Evolutionary conservation across 345 rosid genomes (phyloP).

Genomic region (Durio zibethinus): DNA sequence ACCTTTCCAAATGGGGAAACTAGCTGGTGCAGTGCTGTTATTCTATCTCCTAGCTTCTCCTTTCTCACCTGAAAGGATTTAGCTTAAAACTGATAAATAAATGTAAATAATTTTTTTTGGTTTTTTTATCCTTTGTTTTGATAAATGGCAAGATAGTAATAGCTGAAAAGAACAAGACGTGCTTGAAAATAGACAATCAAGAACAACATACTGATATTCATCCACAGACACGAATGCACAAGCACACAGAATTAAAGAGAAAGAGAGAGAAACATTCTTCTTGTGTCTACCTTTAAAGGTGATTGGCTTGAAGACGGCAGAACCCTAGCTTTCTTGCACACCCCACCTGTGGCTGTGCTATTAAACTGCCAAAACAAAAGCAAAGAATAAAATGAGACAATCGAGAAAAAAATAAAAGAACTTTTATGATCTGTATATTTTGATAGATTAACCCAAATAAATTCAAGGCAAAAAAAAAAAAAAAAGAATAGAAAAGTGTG

Average conservation of each 20-base stretch:
- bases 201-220: slow-evolving; percentile 19
- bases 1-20: slow-evolving; percentile 60
- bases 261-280: neutral
- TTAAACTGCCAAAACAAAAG: slow-evolving; percentile 31
- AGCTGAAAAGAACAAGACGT: slow-evolving; percentile 21
- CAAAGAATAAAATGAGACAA: neutral
- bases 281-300: slow-evolving; percentile 31
- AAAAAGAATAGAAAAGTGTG: neutral
- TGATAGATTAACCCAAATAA: neutral
- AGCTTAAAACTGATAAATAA: too few relatives aligned
- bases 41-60: slow-evolving; percentile 50
- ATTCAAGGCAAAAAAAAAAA: too few relatives aligned
- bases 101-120: neutral
- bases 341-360: slow-evolving; percentile 38
- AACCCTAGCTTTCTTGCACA: slow-evolving; percentile 53
- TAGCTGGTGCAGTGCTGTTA: slow-evolving; percentile 50
- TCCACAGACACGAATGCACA: slow-evolving; percentile 4
- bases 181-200: slow-evolving; percentile 25
- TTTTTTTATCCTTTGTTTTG: neutral
- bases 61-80: slow-evolving; percentile 39
- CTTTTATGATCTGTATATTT: too few relatives aligned
- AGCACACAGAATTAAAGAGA: slow-evolving; percentile 7
- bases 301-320: slow-evolving; percentile 37
- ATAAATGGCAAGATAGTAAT: neutral
- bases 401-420: neutral